Evolutionary conservation across 2,329 filamentous ascomycete species (phyloP), one percentile per base, ranked within the genome.

Genomic region (Teratosphaeria epicoccoides): DNA sequence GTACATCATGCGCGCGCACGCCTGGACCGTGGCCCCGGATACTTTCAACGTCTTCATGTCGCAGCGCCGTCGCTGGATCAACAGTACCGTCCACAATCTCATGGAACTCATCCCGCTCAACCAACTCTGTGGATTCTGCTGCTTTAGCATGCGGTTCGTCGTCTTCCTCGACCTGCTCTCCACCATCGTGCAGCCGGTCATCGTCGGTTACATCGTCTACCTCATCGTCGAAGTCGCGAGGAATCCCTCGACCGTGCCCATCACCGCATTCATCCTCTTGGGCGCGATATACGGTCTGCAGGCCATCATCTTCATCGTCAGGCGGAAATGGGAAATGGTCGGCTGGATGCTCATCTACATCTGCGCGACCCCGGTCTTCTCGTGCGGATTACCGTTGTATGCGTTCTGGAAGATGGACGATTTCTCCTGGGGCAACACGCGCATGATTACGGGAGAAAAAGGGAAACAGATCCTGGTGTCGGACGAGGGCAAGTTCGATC

Each of bases 381-480:
- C 87, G 43, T 88, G 95, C 57, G 89, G 80, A 53, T 78, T 98
- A 44, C 93, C 93, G 0, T 74, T 98, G 24, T 97, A 97, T 70
- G 79, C 91, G 47, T 98, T 98, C 80, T 98, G 93, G 93, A 81
- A 96, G 73, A 97, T 97, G 93, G 93, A 98, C 70, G 93, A 98
- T 73, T 98, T 98, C 80, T 87, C 86, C 63, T 98, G 93, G 93
- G 93, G 93, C 72, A 98, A 96, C 72, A 98, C 93, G 40, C 91
- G 93, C 82, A 82, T 98, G 52, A 89, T 98, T 58, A 93, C 87
- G 6, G 93, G 93, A 67, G 93, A 98, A 68, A 84, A 85, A 69
- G 93, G 93, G 58, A 85, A 88, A 68, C 91, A 96, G 76, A 76
- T 97, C 56, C 82, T 98, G 61, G 85, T 98, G 59, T 88, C 89